These are phyloP conservation scores for Eragrostis curvula DNA, from an alignment of 176 grass and related monocot species.

Conservation along the genomic window DNA sequence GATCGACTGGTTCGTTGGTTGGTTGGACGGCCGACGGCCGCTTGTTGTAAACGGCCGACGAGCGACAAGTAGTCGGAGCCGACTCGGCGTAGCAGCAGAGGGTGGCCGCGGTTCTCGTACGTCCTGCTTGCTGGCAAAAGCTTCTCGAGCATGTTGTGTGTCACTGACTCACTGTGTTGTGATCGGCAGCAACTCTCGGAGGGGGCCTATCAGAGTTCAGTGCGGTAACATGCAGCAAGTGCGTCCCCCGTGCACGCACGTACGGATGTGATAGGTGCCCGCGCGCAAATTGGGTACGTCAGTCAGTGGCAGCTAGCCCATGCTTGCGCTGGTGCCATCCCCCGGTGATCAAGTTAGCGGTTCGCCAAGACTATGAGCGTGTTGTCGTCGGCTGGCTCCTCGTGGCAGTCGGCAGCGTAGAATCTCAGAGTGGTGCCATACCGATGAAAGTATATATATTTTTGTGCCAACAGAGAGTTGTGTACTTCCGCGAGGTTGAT, in stretches of 20 bases:
- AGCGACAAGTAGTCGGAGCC: neutral
- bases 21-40: neutral
- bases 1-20: neutral
- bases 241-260: neutral
- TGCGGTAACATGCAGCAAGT: neutral
- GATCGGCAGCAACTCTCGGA: neutral
- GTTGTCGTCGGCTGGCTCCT: neutral
- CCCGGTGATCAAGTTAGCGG: neutral
- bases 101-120: neutral
- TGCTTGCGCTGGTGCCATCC: neutral
- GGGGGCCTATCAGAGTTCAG: neutral
- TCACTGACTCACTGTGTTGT: too few relatives aligned
- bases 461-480: neutral
- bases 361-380: neutral
- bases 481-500: neutral
- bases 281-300: too few relatives aligned
- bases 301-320: too few relatives aligned
- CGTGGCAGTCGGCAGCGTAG: conserved; percentile 13
- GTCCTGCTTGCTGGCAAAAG: too few relatives aligned
- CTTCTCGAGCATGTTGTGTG: neutral
- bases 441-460: neutral
- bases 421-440: neutral
- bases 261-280: neutral
- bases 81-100: too few relatives aligned
- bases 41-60: conserved; percentile 33